A percentile compares a stretch with the other conserved stretches of the same genome.
These are phyloP conservation scores for Lachancea sp. DNA, from an alignment of 805 yeast species.

Conservation along the genomic window DNA sequence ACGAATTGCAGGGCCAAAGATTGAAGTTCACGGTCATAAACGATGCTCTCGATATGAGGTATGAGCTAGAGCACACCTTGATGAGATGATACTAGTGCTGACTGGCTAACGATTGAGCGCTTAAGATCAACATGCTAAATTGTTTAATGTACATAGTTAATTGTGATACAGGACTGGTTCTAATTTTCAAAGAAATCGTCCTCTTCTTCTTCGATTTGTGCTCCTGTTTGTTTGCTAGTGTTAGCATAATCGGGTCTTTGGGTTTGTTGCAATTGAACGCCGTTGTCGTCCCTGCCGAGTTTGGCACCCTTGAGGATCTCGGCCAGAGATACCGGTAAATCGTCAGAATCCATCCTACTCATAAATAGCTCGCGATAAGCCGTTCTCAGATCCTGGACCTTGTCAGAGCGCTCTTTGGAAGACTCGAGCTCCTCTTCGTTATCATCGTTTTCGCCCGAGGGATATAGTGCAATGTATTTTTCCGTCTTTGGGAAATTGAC, in stretches of 20 bases:
- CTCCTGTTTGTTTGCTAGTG: constrained; percentile 7
- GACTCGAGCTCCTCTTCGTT: constrained; percentile 14
- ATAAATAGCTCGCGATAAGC: constrained; percentile 49
- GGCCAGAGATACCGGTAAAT: constrained; percentile 52
- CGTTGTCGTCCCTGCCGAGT: constrained; percentile 22
- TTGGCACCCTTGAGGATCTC: constrained; percentile 36
- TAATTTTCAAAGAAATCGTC: constrained; percentile 41
- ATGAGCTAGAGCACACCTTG: constrained; percentile 29
- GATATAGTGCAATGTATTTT: constrained; percentile 76
- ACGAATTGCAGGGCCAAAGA: constrained; percentile 40
- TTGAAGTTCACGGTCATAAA: constrained; percentile 48
- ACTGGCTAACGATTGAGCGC: not conserved
- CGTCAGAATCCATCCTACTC: constrained; percentile 44
- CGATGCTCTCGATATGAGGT: constrained; percentile 59
- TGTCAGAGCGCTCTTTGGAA: constrained; percentile 27
- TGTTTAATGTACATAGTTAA: constrained; percentile 1
- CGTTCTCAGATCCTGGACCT: constrained; percentile 40
- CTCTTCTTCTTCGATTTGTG: constrained; percentile 20
- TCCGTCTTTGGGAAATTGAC: constrained; percentile 70
- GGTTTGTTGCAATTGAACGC: constrained; percentile 15
- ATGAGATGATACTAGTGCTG: not conserved
- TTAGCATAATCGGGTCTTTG: constrained; percentile 14
- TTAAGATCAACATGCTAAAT: not conserved
- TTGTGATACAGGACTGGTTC: constrained; percentile 13
- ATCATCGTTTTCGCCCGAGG: constrained; percentile 30